A percentile compares a stretch with the other conserved stretches of the same genome.
These are phyloP conservation scores for Sesbania bispinosa DNA, from an alignment of 306 rosid species.

Conservation along the genomic window DNA sequence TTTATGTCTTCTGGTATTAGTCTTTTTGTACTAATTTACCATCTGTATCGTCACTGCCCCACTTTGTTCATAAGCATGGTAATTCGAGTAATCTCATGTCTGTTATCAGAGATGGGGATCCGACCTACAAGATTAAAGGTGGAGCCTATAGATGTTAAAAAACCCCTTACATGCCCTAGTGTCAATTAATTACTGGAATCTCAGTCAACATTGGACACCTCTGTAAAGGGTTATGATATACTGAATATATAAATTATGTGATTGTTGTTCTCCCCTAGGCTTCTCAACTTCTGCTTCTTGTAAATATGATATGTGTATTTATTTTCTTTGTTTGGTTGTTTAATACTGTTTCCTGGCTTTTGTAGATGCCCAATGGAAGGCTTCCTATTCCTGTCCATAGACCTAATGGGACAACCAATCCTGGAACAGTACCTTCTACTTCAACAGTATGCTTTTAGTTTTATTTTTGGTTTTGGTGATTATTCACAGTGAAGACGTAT, in stretches of 20 bases:
- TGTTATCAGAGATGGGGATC: too few species aligned
- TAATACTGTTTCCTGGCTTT: too few species aligned
- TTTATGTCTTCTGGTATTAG: neutral
- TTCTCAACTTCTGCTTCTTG: neutral
- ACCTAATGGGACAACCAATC: constrained; percentile 60
- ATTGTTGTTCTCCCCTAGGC: neutral
- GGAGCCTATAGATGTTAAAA: too few species aligned
- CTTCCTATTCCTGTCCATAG: constrained; percentile 80
- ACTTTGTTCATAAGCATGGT: constrained; percentile 1
- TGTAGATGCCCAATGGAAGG: constrained; percentile 66
- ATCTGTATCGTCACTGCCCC: neutral
- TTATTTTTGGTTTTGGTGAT: neutral
- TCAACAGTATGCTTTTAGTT: constrained; percentile 59
- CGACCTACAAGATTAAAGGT: too few species aligned
- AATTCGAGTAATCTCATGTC: constrained; percentile 5
- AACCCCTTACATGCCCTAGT: too few species aligned
- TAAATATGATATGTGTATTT: neutral
- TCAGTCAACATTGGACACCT: neutral
- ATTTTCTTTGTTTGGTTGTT: neutral
- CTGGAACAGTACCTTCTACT: constrained; percentile 66
- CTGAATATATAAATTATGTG: constrained; percentile 1
- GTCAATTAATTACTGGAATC: neutral
- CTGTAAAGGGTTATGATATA: constrained; percentile 2
- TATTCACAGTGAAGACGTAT: neutral
- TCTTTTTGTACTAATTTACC: neutral